A percentile compares a stretch with the other conserved stretches of the same genome.
Evolutionary conservation across 1,139 yeast species (phyloP).

Genomic region (Candida buenavistaensis): DNA sequence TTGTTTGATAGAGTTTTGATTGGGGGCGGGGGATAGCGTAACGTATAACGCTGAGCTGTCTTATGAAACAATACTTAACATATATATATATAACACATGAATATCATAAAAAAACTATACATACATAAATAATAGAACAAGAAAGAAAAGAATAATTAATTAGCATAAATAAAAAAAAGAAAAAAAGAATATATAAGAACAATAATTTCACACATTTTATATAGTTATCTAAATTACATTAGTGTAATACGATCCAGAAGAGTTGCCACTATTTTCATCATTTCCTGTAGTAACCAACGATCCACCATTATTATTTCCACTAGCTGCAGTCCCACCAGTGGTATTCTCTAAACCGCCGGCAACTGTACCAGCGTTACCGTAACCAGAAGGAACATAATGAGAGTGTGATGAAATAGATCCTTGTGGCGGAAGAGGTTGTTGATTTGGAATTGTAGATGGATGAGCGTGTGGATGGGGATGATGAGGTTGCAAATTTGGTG

Average conservation of each 20-base stretch:
- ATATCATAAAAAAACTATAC: too few relatives aligned
- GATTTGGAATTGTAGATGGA: neutral
- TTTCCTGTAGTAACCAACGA: constrained; percentile 3
- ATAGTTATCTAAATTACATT: neutral
- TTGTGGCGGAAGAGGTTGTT: neutral
- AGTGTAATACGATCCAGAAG: constrained; percentile 3
- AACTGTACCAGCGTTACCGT: neutral
- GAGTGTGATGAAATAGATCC: too few relatives aligned
- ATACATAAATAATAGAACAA: too few relatives aligned
- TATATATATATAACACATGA: too few relatives aligned
- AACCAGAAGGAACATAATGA: neutral
- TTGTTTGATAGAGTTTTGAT: too few relatives aligned
- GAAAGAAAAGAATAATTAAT: too few relatives aligned
- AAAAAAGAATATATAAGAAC: neutral
- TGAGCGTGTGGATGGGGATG: neutral
- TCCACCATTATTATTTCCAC: constrained; percentile 1
- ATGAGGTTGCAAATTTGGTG: neutral
- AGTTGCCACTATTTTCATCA: constrained; percentile 1
- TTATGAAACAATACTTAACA: too few relatives aligned
- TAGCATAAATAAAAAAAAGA: constrained; percentile 2
- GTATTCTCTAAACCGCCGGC: too few relatives aligned
- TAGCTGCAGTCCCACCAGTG: constrained; percentile 1
- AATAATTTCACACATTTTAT: constrained; percentile 1
- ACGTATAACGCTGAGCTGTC: too few relatives aligned
- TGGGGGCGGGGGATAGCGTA: too few relatives aligned